Evolutionary conservation across 2,329 filamentous ascomycete genomes (phyloP).

Genomic region (Colletotrichum shisoi): DNA sequence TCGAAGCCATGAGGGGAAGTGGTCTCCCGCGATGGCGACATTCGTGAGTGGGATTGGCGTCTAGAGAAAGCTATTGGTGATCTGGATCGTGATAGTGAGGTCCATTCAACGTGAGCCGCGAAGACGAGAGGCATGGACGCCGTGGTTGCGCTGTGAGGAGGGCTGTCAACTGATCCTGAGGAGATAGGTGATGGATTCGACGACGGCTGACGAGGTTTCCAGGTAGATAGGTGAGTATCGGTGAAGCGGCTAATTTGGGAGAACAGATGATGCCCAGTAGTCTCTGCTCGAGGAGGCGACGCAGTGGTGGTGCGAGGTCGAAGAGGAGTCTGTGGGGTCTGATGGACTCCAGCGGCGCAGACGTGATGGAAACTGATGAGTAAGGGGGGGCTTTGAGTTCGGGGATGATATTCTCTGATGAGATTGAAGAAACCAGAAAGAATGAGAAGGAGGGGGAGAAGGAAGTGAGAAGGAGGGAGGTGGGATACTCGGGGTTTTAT

Average conservation of each 20-base stretch:
- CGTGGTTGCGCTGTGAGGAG: conserved; percentile 8
- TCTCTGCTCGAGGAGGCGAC: neutral
- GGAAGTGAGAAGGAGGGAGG: conserved; percentile 32
- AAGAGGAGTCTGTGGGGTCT: conserved; percentile 8
- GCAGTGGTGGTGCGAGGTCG: neutral
- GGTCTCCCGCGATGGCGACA: conserved; percentile 9
- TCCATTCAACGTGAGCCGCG: neutral
- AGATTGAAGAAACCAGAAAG: conserved; percentile 10
- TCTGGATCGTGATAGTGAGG: neutral
- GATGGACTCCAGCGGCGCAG: neutral
- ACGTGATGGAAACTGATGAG: conserved; percentile 25
- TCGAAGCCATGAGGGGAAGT: conserved; percentile 15
- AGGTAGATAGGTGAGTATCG: neutral
- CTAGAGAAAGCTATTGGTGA: neutral
- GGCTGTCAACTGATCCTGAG: neutral
- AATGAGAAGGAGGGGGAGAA: conserved; percentile 9
- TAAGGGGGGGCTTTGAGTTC: neutral
- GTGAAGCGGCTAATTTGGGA: neutral
- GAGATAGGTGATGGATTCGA: neutral
- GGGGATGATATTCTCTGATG: conserved; percentile 20
- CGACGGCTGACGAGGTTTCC: neutral
- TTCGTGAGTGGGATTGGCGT: neutral
- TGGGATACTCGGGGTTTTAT: conserved; percentile 39
- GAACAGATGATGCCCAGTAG: neutral
- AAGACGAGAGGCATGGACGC: conserved; percentile 12